phyloP scores from a whole-genome alignment of 192 early-diverging fungal genomes.

The Allomyces macrogynus region DNA sequence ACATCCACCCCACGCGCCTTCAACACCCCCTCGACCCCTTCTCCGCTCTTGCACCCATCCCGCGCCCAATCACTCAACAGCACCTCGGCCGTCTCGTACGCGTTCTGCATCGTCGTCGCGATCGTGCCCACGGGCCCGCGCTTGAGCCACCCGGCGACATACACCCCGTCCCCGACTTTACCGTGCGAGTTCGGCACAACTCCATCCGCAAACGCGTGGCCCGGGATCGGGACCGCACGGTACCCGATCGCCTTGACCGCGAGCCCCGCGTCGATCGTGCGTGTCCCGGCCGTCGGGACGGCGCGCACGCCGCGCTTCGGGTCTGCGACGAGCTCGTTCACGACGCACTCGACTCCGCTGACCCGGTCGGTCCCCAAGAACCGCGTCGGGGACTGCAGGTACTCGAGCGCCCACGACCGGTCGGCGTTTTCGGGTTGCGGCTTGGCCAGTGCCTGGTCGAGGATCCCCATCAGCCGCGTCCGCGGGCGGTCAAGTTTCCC shows the following conservation, averaged over 20 bases:
- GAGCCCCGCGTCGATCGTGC: slow-evolving; percentile 39
- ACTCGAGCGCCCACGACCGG: slow-evolving; percentile 51
- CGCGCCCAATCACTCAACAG: slow-evolving; percentile 32
- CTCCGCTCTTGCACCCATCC: background rate
- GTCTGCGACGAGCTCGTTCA: slow-evolving; percentile 48
- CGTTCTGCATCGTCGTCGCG: slow-evolving; percentile 83
- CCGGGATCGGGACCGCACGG: slow-evolving; percentile 40
- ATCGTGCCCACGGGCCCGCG: slow-evolving; percentile 83
- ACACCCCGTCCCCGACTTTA: slow-evolving; percentile 47
- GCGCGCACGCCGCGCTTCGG: slow-evolving; percentile 15
- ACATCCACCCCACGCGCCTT: background rate
- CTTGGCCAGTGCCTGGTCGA: slow-evolving; percentile 12
- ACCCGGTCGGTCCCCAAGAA: slow-evolving; percentile 3
- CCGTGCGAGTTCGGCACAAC: slow-evolving; percentile 69
- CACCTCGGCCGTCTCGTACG: slow-evolving; percentile 68
- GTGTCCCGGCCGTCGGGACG: slow-evolving; percentile 33
- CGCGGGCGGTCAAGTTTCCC: slow-evolving; percentile 28
- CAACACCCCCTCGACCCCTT: background rate
- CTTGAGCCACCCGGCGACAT: slow-evolving; percentile 89
- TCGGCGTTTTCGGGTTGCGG: background rate
- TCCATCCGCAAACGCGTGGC: slow-evolving; percentile 57
- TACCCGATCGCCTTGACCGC: slow-evolving; percentile 76
- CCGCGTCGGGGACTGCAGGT: slow-evolving; percentile 29
- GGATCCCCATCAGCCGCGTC: slow-evolving; percentile 64
- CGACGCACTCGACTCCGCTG: slow-evolving; percentile 23